Evolutionary conservation across 768 basidiomycete species (phyloP), one percentile per base, ranked within the genome.

Genomic region (Podaxis sp.): DNA sequence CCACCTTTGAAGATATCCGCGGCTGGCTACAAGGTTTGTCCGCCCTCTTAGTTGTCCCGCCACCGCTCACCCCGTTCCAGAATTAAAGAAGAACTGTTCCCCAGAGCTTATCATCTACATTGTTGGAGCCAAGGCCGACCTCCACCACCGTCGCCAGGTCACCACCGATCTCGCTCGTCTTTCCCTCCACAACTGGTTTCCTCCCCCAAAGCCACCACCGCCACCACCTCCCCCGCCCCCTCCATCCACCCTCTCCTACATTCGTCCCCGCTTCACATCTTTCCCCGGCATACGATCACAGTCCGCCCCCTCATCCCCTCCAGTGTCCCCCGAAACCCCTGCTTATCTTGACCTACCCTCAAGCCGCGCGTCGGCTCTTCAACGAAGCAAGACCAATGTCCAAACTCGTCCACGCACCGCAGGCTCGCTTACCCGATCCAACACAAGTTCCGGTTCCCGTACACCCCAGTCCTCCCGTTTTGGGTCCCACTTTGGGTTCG

Each of bases 21-120:
- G 90, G 91, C 66, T 98, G 95, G 95, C 82, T 93, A 56, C 89
- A 93, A 80, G 94, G 94, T 87, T 68, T 64, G 82, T 70, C 43
- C 57, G 63, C 66, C 57, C 61, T 24, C 61, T 68, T 54, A 59
- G 63, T 63, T 61, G 65, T 63, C 61, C 67, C n/a, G 43, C 50
- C 69, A 57, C 25, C 36, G 57, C 47, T 63, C 52, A 66, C 54
- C 59, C 66, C 66, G 59, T 67, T 62, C 46, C 75, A 94, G 93
- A 94, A 77, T 81, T 93, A 66, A 93, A 90, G 85, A 93, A 90
- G 83, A 93, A 94, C 72, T 93, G 91, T 69, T 80, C 89, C 47
- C 84, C 89, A 54, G 93, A 96, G 70, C 83, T 95, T 62, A 89
- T 96, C 73, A 94, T 97, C 69, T 94, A 95, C 75, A 93, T 98